Base-by-base conservation (phyloP, 177 flowering plant genomes). In the Telopea speciosissima region DNA sequence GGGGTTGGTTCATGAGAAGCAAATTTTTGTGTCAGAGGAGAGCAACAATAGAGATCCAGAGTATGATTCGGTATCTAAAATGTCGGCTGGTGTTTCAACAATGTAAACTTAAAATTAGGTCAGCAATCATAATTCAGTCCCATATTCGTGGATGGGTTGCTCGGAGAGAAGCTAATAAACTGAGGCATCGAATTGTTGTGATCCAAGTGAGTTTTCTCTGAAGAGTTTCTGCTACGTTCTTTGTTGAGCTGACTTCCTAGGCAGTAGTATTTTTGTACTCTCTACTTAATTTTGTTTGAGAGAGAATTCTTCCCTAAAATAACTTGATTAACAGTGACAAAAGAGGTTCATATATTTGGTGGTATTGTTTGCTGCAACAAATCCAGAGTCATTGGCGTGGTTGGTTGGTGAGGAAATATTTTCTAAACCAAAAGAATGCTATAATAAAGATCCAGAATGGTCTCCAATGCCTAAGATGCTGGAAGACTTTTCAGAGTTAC, bases 21-120 rank as follows among this genome's bases (percentile, higher is more conserved):
- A 72, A 74, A 10, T 75, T 87, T 68, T 69, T 80, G 24, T 1
- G 52, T 8, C 81, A 79, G 75, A 82, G 79, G 73, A 79, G 80
- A 73, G 91, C 97, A 45, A 85, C 75, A 49, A 67, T 81, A n/a
- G 76, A 69, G 72, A 87, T 93, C 58, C 97, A 91, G 72, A 84
- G 83, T 78, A 69, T 75, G 62, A 22, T 81, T 62, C 81, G 88
- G 61, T 42, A 79, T 66, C 17, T 81, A 64, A 83, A 67, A 58
- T 75, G 69, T 72, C 25, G 62, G 66, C 72, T 69, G 66, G 73
- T 66, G 52, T 88, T 82, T 74, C 75, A 72, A 44, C 26, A 42
- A 33, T 68, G 68, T 44, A 82, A 73, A 66, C 61, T 62, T 67
- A 3, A 1, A 28, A 28, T 28, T 1, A 79, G 96, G 90, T 17